phyloP scores from a whole-genome alignment of 2,329 filamentous ascomycete genomes.

The Penicillium fuscoglaucum region DNA sequence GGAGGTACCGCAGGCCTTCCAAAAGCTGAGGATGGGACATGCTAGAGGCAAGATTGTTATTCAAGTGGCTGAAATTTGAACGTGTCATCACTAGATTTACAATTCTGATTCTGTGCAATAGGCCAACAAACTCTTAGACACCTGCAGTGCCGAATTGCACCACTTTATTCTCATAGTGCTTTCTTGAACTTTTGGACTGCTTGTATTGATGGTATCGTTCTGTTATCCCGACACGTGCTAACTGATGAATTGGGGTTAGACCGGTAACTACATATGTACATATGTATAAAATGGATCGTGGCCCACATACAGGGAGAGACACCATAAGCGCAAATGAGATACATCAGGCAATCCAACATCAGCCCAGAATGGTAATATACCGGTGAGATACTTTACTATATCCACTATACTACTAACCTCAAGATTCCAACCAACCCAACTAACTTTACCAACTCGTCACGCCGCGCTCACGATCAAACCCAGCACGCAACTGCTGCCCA shows the following conservation, averaged over 20 bases:
- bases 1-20: not conserved
- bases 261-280: not conserved
- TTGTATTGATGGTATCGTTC: not conserved
- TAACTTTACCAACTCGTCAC: slow-evolving; percentile 76
- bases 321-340: not conserved
- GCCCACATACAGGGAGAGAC: not conserved
- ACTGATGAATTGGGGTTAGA: not conserved
- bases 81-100: not conserved
- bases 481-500: slow-evolving; percentile 77
- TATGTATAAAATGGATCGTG: not conserved
- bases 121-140: not conserved
- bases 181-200: not conserved
- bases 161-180: not conserved
- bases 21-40: not conserved
- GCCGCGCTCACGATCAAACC: slow-evolving; percentile 80
- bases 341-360: not conserved
- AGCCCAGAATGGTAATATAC: not conserved
- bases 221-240: not conserved
- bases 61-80: not conserved
- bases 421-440: not conserved
- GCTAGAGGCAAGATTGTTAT: not conserved
- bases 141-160: not conserved
- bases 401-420: not conserved
- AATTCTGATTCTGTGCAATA: not conserved
- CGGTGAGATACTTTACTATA: not conserved